Evolutionary conservation across 495 filamentous ascomycete species (phyloP).

Genomic region (Cercophora samala): DNA sequence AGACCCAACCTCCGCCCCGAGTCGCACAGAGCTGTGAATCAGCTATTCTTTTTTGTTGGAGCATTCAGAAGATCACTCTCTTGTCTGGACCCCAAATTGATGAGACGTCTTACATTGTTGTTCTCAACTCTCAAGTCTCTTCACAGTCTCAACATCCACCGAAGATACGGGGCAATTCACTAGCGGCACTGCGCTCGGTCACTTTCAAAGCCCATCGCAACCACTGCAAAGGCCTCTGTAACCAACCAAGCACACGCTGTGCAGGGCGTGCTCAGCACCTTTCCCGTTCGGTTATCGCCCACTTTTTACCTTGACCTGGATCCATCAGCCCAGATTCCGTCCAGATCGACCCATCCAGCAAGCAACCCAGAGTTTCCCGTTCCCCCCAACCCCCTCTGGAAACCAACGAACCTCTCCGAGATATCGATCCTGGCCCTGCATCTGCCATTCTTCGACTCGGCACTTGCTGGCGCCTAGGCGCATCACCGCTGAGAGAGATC

Average conservation of each 20-base stretch:
- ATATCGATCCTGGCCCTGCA: slow-evolving; percentile 23
- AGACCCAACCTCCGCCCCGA: slow-evolving; percentile 3
- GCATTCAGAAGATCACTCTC: background rate
- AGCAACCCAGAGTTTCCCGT: slow-evolving; percentile 21
- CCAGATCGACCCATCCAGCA: slow-evolving; percentile 34
- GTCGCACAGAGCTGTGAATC: background rate
- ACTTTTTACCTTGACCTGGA: slow-evolving; percentile 22
- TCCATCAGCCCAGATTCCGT: slow-evolving; percentile 36
- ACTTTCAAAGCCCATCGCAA: background rate
- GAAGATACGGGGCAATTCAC: background rate
- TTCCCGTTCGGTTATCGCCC: slow-evolving; percentile 24
- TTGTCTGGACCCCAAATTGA: background rate
- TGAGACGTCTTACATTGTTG: background rate
- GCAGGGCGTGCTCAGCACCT: slow-evolving; percentile 16
- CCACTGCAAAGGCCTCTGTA: slow-evolving; percentile 9
- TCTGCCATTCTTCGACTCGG: slow-evolving; percentile 20
- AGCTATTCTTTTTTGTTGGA: background rate
- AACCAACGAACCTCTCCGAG: slow-evolving; percentile 20
- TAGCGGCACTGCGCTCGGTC: slow-evolving; percentile 1
- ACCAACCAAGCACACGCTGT: slow-evolving; percentile 5
- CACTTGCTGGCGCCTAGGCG: slow-evolving; percentile 22
- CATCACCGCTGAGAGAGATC: slow-evolving; percentile 1
- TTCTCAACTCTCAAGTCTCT: background rate
- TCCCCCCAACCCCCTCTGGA: slow-evolving; percentile 21
- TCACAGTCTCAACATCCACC: too few relatives aligned